Evolutionary conservation across 257 asterid genomes (phyloP).

Genomic region (Solanum infundibuliforme): DNA sequence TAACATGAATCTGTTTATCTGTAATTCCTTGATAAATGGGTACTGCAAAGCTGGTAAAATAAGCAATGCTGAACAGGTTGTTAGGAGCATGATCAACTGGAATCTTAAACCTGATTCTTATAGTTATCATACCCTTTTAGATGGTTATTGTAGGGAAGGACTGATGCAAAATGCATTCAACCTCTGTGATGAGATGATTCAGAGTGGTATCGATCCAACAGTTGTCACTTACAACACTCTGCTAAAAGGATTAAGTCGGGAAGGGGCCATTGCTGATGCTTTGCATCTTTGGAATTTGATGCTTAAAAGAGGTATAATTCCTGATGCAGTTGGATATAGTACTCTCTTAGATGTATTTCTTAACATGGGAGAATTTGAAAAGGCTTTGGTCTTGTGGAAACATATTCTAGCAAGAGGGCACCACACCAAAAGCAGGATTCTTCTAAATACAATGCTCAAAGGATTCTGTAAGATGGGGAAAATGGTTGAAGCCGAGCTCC

Average conservation of each 20-base stretch:
- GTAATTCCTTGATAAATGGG: conserved; percentile 72
- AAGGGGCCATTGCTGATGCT: conserved; percentile 57
- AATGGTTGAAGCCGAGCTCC: conserved; percentile 59
- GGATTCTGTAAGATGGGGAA: conserved; percentile 75
- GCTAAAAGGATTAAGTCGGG: conserved; percentile 61
- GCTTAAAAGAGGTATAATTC: conserved; percentile 60
- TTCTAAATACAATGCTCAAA: conserved; percentile 57
- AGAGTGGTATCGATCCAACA: conserved; percentile 45
- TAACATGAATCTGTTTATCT: conserved; percentile 48
- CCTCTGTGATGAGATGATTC: conserved; percentile 58
- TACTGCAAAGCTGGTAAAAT: conserved; percentile 61
- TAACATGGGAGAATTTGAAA: conserved; percentile 28
- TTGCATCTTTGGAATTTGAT: conserved; percentile 61
- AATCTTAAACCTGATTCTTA: conserved; percentile 65
- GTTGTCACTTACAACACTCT: conserved; percentile 66
- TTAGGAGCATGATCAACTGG: conserved; percentile 32
- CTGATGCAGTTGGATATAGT: conserved; percentile 62
- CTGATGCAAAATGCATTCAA: conserved; percentile 43
- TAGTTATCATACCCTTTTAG: conserved; percentile 61
- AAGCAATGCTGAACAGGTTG: conserved; percentile 43
- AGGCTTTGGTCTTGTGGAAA: conserved; percentile 61
- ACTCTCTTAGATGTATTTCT: conserved; percentile 63
- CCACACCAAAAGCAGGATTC: conserved; percentile 31
- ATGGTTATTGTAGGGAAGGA: conserved; percentile 69
- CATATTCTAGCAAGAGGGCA: conserved; percentile 60